These are phyloP conservation scores for Blyttiomyces sp. DNA, from an alignment of 371 early-diverging fungal species.

Conservation along the genomic window DNA sequence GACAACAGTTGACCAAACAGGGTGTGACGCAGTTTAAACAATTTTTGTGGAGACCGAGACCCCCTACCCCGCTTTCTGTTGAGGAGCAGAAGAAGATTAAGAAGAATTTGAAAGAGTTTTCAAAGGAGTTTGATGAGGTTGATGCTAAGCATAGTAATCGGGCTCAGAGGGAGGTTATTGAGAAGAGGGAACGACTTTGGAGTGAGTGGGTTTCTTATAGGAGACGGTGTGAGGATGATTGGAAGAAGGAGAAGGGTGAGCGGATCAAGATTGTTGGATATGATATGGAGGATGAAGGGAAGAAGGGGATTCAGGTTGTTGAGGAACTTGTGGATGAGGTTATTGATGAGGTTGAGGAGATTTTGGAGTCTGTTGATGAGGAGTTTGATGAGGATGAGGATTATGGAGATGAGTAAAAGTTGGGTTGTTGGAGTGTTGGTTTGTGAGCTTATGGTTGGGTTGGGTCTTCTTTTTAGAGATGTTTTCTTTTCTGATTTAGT, in stretches of 20 bases:
- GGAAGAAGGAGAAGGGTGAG: slow-evolving; percentile 18
- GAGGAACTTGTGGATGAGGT: slow-evolving; percentile 50
- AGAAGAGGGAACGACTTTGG: slow-evolving; percentile 30
- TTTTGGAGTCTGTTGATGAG: slow-evolving; percentile 43
- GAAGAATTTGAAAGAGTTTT: slow-evolving; percentile 88
- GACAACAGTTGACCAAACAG: slow-evolving; percentile 73
- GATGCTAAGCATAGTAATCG: slow-evolving; percentile 38
- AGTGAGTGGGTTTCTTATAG: slow-evolving; percentile 46
- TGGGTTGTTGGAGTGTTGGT: too few relatives aligned
- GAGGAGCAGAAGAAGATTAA: slow-evolving; percentile 80
- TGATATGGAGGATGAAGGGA: slow-evolving; percentile 30
- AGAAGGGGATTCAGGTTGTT: slow-evolving; percentile 28
- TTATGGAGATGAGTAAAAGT: too few relatives aligned
- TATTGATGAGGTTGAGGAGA: slow-evolving; percentile 51
- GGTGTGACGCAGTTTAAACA: slow-evolving; percentile 84
- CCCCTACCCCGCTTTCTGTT: slow-evolving; percentile 69
- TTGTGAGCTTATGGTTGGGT: too few relatives aligned
- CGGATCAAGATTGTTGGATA: slow-evolving; percentile 40
- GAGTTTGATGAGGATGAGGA: slow-evolving; percentile 21
- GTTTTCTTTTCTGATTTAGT: too few relatives aligned
- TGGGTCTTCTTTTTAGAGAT: too few relatives aligned
- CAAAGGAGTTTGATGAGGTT: slow-evolving; percentile 75
- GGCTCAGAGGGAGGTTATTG: slow-evolving; percentile 37
- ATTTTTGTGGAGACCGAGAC: slow-evolving; percentile 93
- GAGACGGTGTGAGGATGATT: slow-evolving; percentile 29